These are phyloP conservation scores for Daldinia loculata DNA, from an alignment of 495 filamentous ascomycete species.

Conservation along the genomic window DNA sequence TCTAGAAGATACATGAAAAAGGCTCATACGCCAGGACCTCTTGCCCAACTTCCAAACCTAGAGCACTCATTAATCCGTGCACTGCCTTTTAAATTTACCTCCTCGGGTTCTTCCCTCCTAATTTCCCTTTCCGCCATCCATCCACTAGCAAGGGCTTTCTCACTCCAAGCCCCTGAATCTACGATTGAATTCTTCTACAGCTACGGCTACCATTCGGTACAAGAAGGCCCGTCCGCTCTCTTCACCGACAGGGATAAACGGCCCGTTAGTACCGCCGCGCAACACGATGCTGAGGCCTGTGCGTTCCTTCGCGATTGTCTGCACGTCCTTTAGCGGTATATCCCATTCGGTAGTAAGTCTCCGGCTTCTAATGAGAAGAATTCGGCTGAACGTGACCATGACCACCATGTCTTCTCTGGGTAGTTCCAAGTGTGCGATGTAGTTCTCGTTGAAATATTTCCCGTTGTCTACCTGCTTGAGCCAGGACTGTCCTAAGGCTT, in stretches of 20 bases:
- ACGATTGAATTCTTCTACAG: slow-evolving; percentile 67
- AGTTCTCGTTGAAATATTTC: slow-evolving; percentile 96
- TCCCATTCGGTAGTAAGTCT: slow-evolving; percentile 92
- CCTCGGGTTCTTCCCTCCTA: not conserved
- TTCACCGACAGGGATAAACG: slow-evolving; percentile 92
- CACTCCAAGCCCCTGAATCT: slow-evolving; percentile 57
- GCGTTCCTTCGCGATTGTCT: slow-evolving; percentile 95
- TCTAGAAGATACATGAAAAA: slow-evolving; percentile 15
- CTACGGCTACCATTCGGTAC: slow-evolving; percentile 67
- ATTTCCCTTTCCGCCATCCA: not conserved
- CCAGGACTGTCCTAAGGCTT: slow-evolving; percentile 98
- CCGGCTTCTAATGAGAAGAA: slow-evolving; percentile 88
- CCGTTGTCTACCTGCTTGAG: slow-evolving; percentile 97
- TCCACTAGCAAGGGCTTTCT: not conserved
- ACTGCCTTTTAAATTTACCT: not conserved
- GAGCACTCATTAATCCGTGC: not conserved
- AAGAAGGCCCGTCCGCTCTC: slow-evolving; percentile 89
- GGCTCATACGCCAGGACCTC: slow-evolving; percentile 4
- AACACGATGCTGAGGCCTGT: slow-evolving; percentile 90
- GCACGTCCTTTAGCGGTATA: slow-evolving; percentile 91
- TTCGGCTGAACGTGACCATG: slow-evolving; percentile 91
- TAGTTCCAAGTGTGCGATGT: slow-evolving; percentile 95
- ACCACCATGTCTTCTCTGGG: slow-evolving; percentile 90
- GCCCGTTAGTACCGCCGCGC: slow-evolving; percentile 89
- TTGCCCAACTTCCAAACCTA: not conserved